A percentile compares a stretch with the other conserved stretches of the same genome.
phyloP scores from a whole-genome alignment of 2,329 filamentous ascomycete species.

The Pyricularia sp. region DNA sequence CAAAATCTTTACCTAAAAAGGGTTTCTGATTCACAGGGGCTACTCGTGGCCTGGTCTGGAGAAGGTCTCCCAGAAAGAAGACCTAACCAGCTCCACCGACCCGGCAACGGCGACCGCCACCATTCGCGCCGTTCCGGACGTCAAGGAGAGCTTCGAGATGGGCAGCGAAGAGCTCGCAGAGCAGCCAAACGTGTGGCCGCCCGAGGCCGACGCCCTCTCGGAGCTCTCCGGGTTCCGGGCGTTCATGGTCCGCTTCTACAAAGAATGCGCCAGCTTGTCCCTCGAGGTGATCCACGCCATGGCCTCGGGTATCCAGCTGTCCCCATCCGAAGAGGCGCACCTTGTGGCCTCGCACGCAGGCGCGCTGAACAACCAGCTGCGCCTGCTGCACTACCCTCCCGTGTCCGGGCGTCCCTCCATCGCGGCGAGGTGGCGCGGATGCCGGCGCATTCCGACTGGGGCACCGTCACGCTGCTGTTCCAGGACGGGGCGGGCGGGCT shows the following conservation, averaged over 20 bases:
- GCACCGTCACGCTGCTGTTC: slow-evolving; percentile 35
- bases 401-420: slow-evolving; percentile 18
- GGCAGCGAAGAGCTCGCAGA: slow-evolving; percentile 23
- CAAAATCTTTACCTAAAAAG: neutral
- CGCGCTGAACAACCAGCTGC: slow-evolving; percentile 47
- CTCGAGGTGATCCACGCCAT: slow-evolving; percentile 20
- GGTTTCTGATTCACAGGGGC: slow-evolving; percentile 11
- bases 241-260: slow-evolving; percentile 21
- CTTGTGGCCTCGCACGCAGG: slow-evolving; percentile 32
- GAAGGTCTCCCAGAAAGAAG: slow-evolving; percentile 10
- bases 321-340: slow-evolving; percentile 11
- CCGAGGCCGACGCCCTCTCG: slow-evolving; percentile 14
- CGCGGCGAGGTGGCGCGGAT: slow-evolving; percentile 17
- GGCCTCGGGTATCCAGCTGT: slow-evolving; percentile 22
- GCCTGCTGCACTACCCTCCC: slow-evolving; percentile 45
- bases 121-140: neutral
- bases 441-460: slow-evolving; percentile 24
- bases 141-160: slow-evolving; percentile 5
- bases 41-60: slow-evolving; percentile 15
- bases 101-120: slow-evolving; percentile 1
- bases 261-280: slow-evolving; percentile 17
- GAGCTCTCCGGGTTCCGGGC: slow-evolving; percentile 25
- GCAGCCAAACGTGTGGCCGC: slow-evolving; percentile 22
- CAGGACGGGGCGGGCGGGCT: slow-evolving; percentile 33
- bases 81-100: neutral